Conservation (phyloP, 2,329 filamentous ascomycete genomes). For the Aspergillus pseudotamarii region DNA sequence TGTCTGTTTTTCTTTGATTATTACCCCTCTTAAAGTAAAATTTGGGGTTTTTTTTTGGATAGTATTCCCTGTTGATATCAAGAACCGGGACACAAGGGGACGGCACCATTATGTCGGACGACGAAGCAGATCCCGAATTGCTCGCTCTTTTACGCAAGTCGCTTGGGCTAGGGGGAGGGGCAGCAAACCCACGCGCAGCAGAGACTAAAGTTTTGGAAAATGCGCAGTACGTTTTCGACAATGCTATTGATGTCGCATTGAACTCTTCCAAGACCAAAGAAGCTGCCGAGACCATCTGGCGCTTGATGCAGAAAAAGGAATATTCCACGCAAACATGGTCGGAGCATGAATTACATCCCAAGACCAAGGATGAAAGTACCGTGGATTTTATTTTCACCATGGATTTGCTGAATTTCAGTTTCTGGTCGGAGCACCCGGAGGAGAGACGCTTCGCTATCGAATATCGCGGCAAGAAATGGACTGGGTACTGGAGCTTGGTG, state of each 20-base stretch:
- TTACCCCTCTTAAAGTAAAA: not conserved
- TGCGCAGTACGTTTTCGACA: constrained; percentile 86
- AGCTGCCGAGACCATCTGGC: constrained; percentile 77
- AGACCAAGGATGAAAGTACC: constrained; percentile 74
- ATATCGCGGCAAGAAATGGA: constrained; percentile 81
- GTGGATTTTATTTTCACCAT: constrained; percentile 95
- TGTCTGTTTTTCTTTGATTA: not conserved
- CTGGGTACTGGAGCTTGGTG: constrained; percentile 93
- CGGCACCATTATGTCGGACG: constrained; percentile 72
- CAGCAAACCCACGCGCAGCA: constrained; percentile 58
- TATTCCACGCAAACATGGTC: constrained; percentile 89
- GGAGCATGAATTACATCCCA: constrained; percentile 85
- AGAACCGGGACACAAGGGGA: not conserved
- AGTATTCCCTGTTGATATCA: not conserved
- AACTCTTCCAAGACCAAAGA: constrained; percentile 80
- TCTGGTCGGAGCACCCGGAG: constrained; percentile 78
- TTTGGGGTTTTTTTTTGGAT: not conserved
- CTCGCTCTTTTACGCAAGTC: constrained; percentile 83
- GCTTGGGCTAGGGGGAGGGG: constrained; percentile 63
- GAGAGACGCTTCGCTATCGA: constrained; percentile 79
- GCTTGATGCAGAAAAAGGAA: constrained; percentile 77
- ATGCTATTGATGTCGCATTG: constrained; percentile 88
- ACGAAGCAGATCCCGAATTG: constrained; percentile 86
- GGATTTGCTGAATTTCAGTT: constrained; percentile 95
- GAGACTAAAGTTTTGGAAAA: constrained; percentile 81